phyloP scores from a whole-genome alignment of 1,284 basidiomycete species.

The Heterobasidion parviporum region DNA sequence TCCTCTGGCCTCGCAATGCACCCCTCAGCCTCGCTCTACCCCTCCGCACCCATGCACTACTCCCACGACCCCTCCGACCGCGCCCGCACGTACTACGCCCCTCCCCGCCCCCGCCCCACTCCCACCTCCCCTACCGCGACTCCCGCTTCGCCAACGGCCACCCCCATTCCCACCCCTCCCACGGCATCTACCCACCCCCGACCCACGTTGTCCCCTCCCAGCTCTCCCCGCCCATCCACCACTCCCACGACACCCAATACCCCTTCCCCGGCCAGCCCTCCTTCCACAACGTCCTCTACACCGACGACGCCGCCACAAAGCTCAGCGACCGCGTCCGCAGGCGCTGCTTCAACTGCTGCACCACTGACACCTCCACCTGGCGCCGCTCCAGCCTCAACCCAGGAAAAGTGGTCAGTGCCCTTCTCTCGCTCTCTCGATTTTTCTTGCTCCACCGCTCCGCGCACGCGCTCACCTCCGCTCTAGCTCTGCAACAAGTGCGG shows the following conservation, averaged over 20 bases:
- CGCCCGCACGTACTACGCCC: conserved; percentile 10
- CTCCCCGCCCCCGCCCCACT: neutral
- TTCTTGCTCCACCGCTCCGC: neutral
- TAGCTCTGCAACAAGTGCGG: conserved; percentile 86
- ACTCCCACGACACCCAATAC: conserved; percentile 17
- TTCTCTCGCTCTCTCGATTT: neutral
- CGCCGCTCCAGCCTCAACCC: conserved; percentile 65
- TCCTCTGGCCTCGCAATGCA: conserved; percentile 9
- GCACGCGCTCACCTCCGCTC: conserved; percentile 4
- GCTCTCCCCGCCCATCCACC: conserved; percentile 7
- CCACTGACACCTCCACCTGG: conserved; percentile 81
- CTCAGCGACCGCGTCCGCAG: conserved; percentile 66
- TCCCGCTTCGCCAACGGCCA: conserved; percentile 14
- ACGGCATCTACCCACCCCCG: conserved; percentile 16
- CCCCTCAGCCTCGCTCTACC: conserved; percentile 20
- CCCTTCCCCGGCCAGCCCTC: conserved; percentile 27
- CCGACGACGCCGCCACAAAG: conserved; percentile 71
- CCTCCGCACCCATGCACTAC: conserved; percentile 13
- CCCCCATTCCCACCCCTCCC: conserved; percentile 22
- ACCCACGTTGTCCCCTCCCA: conserved; percentile 22
- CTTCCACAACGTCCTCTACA: conserved; percentile 41
- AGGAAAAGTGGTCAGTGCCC: conserved; percentile 65
- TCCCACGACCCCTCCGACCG: conserved; percentile 6
- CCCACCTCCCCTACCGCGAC: conserved; percentile 4
- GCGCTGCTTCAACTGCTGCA: conserved; percentile 74